Evolutionary conservation across 2,329 filamentous ascomycete species (phyloP), one percentile per base, ranked within the genome.

Genomic region (Fusarium vanettenii): DNA sequence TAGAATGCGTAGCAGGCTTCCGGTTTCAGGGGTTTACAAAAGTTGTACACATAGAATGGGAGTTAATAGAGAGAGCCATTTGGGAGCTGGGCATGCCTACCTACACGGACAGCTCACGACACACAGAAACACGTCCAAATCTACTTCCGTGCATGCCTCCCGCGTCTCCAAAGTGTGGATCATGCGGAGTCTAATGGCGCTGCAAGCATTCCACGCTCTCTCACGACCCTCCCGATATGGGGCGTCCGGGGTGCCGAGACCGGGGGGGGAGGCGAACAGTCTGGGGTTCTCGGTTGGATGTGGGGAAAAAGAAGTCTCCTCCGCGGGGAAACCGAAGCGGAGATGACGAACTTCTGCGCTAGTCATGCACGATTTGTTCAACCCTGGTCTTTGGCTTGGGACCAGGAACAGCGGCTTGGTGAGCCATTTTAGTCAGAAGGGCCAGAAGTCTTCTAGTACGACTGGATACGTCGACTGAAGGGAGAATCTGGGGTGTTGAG

Each of bases 311-410:
- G 13, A 57, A 37, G 33, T 8, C 22, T 16, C 22, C n/a, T 25
- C 22, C 57, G 57, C 37, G 57, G 57, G 57, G 57, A 35, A 45
- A 25, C 41, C 43, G 45, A 63, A 50, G 31, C 39, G 29, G 64
- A 72, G 57, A 66, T 61, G 61, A 52, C 55, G 41, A 72, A 59
- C 29, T 8, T 63, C 33, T 4, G 13, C 61, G 61, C 72, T 74
- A 74, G 52, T 35, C 25, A 74, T 75, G 72, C 72, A 73, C 69
- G 57, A 64, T 57, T 71, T 75, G 72, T 75, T 48, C 60, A 56
- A 73, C 70, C 72, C 72, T 75, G 72, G 62, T 61, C 66, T 39
- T 20, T 35, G 60, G 72, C 27, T n/a, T 43, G 64, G 59, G 22
- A 7, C 41, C 61, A 56, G 48, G 61, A 64, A 64, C 48, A 22